Conservation (phyloP, 2,329 filamentous ascomycete species). For the Penicillium concentricum region DNA sequence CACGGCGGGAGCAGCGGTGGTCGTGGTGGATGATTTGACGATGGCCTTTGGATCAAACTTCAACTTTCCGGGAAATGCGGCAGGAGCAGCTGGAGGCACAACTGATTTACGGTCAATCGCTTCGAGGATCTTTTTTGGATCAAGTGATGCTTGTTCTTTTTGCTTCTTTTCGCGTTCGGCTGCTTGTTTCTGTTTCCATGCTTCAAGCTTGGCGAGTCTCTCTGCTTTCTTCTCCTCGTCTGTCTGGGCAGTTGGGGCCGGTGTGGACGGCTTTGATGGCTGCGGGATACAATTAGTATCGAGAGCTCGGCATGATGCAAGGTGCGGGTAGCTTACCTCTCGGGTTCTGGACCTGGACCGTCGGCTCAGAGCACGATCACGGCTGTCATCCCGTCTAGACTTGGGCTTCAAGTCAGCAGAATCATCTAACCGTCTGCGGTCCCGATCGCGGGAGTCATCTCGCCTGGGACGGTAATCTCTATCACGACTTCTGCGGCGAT, state of each 20-base stretch:
- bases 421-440: slow-evolving; percentile 63
- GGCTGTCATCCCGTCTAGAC: slow-evolving; percentile 65
- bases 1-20: slow-evolving; percentile 52
- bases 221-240: slow-evolving; percentile 78
- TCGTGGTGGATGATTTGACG: slow-evolving; percentile 66
- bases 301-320: neutral
- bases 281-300: slow-evolving; percentile 30
- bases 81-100: slow-evolving; percentile 54
- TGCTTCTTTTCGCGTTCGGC: slow-evolving; percentile 73
- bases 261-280: slow-evolving; percentile 54
- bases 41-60: slow-evolving; percentile 88
- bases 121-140: slow-evolving; percentile 65
- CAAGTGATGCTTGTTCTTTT: slow-evolving; percentile 63
- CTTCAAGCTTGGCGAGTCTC: slow-evolving; percentile 75
- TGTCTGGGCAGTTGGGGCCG: slow-evolving; percentile 51
- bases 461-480: slow-evolving; percentile 67
- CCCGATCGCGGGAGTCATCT: slow-evolving; percentile 70
- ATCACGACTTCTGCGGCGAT: slow-evolving; percentile 64
- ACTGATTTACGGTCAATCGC: slow-evolving; percentile 71
- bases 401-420: slow-evolving; percentile 69
- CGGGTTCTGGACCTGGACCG: slow-evolving; percentile 51
- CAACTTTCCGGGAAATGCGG: slow-evolving; percentile 73
- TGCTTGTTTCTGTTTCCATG: slow-evolving; percentile 85
- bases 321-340: slow-evolving; percentile 53
- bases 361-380: slow-evolving; percentile 54